Base-by-base conservation (phyloP, 305 asterid genomes). In the Ajuga reptans region DNA sequence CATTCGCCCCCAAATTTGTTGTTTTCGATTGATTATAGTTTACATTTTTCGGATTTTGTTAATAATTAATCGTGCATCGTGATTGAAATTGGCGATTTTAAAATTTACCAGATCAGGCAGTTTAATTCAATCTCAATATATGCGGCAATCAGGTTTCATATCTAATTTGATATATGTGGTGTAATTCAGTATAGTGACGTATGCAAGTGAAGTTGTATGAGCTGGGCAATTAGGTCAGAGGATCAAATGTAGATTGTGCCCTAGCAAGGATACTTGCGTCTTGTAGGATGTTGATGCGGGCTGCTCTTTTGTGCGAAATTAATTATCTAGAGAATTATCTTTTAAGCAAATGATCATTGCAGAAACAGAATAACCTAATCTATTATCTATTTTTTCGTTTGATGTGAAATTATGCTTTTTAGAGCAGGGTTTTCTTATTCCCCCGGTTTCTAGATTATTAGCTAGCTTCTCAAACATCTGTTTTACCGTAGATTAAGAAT, bases 221-320 rank as follows among this genome's bases (percentile, higher is more conserved):
- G 17, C 46, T 3, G 21, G 57, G 72, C 36, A 61, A 68, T 73
- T 72, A 61, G 68, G 68, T 42, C 21, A n/a, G 9, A 39, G 47
- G 34, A 39, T 77, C 52, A 15, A 4, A 45, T 14, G 53, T 57
- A 53, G 21, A 31, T 66, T 16, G 14, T 45, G 61, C 43, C 14
- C 10, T 34, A 16, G 34, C 59, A 36, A 31, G 45, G 43, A 39
- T 18, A 37, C 41, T 60, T 67, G 9, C 43, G 10, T 12, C 5
- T 16, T 58, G 42, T 47, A 7, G 16, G 12, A 4, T 3, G 21
- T 27, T 68, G 47, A 39, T 24, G 43, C 47, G 64, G 45, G 10
- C 16, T 15, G 11, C 49, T 18, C 34, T 4, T 9, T 5, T 34
- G 10, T n/a, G 39, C 52, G 9, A 39, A 61, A 31, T 43, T 37